A percentile compares a stretch with the other conserved stretches of the same genome.
Conservation (phyloP, 148 eudicot genomes). For the Amaranthus cruentus region DNA sequence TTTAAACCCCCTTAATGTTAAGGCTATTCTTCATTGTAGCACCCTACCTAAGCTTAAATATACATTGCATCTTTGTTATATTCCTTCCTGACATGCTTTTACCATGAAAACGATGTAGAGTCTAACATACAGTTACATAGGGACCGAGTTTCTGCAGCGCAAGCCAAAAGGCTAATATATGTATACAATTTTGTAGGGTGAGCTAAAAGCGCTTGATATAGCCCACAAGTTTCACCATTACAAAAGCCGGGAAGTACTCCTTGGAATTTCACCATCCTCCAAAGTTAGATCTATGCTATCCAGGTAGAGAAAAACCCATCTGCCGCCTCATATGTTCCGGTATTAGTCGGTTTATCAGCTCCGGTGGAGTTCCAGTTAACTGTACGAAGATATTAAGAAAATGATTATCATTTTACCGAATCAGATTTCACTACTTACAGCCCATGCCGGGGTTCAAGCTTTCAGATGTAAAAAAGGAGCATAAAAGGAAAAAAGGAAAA, state of each 20-base stretch:
- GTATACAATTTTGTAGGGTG: slow-evolving; percentile 20
- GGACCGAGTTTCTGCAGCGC: slow-evolving; percentile 14
- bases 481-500: too few species aligned
- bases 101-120: slow-evolving; percentile 23
- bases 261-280: slow-evolving; percentile 1
- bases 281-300: background rate
- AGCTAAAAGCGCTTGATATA: background rate
- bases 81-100: slow-evolving; percentile 9
- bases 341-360: slow-evolving; percentile 53
- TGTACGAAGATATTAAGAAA: slow-evolving; percentile 21
- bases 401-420: too few species aligned
- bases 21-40: slow-evolving; percentile 7
- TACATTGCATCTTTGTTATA: slow-evolving; percentile 21
- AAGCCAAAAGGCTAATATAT: slow-evolving; percentile 14
- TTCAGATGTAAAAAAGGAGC: too few species aligned
- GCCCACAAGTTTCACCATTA: slow-evolving; percentile 4
- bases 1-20: too few species aligned
- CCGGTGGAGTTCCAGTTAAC: slow-evolving; percentile 66
- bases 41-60: slow-evolving; percentile 16
- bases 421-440: too few species aligned
- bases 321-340: slow-evolving; percentile 73
- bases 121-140: slow-evolving; percentile 8
- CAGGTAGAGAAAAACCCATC: slow-evolving; percentile 42
- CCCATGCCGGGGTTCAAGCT: too few species aligned
- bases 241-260: slow-evolving; percentile 10